Conservation (phyloP, 192 early-diverging fungal genomes). For the Borealophlyctis nickersoniae region DNA sequence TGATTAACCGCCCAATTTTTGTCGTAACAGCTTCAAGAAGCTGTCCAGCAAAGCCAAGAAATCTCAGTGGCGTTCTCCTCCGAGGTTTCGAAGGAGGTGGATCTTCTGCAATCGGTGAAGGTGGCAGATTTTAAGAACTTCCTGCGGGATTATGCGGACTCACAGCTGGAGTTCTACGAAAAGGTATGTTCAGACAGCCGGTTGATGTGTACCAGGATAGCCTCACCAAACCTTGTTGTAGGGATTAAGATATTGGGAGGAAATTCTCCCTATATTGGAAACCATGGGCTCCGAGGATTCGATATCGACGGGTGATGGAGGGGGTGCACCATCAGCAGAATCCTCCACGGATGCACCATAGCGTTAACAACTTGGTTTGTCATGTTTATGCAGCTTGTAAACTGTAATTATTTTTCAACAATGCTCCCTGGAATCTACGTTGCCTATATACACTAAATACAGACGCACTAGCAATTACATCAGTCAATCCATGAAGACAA, state of each 20-base stretch:
- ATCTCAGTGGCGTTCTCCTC: constrained; percentile 70
- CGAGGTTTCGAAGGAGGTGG: constrained; percentile 77
- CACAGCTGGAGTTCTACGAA: constrained; percentile 82
- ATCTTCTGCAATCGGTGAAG: constrained; percentile 79
- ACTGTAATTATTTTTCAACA: no score
- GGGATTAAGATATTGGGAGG: constrained; percentile 75
- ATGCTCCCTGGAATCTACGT: no score
- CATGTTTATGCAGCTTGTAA: no score
- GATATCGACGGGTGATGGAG: no score
- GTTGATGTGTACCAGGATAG: not conserved
- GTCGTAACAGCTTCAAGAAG: constrained; percentile 69
- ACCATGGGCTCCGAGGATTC: constrained; percentile 28
- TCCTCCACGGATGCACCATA: no score
- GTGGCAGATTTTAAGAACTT: constrained; percentile 75
- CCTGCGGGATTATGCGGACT: constrained; percentile 68
- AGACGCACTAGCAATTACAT: no score
- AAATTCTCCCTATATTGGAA: constrained; percentile 79
- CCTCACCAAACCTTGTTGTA: constrained; percentile 12
- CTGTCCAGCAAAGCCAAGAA: constrained; percentile 72
- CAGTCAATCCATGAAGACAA: no score
- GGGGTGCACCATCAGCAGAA: no score
- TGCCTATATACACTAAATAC: no score
- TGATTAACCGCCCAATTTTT: not conserved
- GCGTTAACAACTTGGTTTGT: no score
- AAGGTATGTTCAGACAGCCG: constrained; percentile 44